These are phyloP conservation scores for Lentinus tigrinus DNA, from an alignment of 768 basidiomycete genomes.

Conservation along the genomic window DNA sequence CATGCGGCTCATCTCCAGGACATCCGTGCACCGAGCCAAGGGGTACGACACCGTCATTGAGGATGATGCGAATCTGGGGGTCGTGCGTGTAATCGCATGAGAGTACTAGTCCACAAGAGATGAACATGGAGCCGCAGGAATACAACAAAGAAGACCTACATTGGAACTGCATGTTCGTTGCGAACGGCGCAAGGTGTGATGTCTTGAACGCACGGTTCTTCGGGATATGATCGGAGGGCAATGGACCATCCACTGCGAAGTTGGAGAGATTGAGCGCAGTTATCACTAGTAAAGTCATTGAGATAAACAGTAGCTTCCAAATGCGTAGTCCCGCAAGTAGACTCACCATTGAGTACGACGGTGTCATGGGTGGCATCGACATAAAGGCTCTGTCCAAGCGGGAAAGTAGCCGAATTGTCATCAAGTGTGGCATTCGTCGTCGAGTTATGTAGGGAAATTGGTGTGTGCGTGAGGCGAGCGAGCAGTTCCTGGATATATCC, in stretches of 20 bases:
- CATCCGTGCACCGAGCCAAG: constrained; percentile 48
- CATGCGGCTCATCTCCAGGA: constrained; percentile 56
- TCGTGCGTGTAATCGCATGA: constrained; percentile 21
- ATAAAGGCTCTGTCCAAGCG: constrained; percentile 38
- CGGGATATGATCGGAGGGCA: constrained; percentile 37
- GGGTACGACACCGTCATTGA: constrained; percentile 49
- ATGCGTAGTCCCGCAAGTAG: neutral
- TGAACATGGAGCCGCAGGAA: neutral
- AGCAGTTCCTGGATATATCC: constrained; percentile 44
- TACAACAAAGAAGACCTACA: constrained; percentile 40
- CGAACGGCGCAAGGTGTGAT: constrained; percentile 49
- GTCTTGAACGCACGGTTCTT: constrained; percentile 40
- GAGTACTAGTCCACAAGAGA: constrained; percentile 27
- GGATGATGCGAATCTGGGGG: constrained; percentile 37
- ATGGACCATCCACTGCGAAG: constrained; percentile 38
- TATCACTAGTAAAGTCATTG: constrained; percentile 29
- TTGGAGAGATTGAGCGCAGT: constrained; percentile 45
- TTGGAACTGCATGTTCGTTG: constrained; percentile 66
- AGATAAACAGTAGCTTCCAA: too few species aligned
- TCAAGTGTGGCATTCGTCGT: constrained; percentile 47
- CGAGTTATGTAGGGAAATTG: constrained; percentile 37
- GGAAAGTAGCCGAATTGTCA: constrained; percentile 33
- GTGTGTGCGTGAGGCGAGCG: constrained; percentile 39
- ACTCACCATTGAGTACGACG: constrained; percentile 37
- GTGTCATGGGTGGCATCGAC: constrained; percentile 48